Evolutionary conservation across 768 basidiomycete genomes (phyloP).

Genomic region (Pholiota molesta): DNA sequence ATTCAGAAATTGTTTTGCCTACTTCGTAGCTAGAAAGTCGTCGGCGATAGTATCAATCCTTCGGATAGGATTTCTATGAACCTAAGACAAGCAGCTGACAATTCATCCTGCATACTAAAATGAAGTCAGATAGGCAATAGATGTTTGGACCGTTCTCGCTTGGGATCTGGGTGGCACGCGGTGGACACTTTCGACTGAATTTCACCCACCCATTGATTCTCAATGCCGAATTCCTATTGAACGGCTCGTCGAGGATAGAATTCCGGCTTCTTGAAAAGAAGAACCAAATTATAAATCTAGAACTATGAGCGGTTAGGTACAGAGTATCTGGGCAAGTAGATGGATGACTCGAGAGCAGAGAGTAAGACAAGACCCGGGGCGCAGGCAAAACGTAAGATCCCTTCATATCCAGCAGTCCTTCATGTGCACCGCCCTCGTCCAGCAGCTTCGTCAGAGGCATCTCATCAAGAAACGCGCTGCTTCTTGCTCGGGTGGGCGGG

Average conservation of each 20-base stretch:
- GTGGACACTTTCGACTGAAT: background rate
- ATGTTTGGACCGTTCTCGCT: slow-evolving; percentile 2
- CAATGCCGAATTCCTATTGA: background rate
- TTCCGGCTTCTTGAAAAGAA: slow-evolving; percentile 7
- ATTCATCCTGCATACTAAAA: background rate
- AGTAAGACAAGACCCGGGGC: slow-evolving; percentile 8
- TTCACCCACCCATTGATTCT: background rate
- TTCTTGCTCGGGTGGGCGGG: slow-evolving; percentile 12
- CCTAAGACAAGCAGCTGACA: background rate
- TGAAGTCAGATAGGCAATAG: background rate
- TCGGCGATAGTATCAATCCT: background rate
- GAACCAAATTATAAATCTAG: slow-evolving; percentile 20
- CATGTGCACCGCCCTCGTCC: slow-evolving; percentile 11
- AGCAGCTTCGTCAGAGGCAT: slow-evolving; percentile 11
- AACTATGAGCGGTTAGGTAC: slow-evolving; percentile 14
- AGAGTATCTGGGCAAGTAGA: slow-evolving; percentile 13
- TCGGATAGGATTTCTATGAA: background rate
- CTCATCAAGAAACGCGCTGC: slow-evolving; percentile 22
- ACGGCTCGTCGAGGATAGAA: background rate
- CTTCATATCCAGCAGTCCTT: slow-evolving; percentile 16
- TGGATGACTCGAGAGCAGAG: slow-evolving; percentile 6
- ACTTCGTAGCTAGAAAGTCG: background rate
- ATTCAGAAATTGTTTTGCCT: background rate
- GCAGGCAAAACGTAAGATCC: slow-evolving; percentile 15
- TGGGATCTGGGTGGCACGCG: background rate